phyloP scores from a whole-genome alignment of 257 asterid genomes.

The Solanum tarijense region DNA sequence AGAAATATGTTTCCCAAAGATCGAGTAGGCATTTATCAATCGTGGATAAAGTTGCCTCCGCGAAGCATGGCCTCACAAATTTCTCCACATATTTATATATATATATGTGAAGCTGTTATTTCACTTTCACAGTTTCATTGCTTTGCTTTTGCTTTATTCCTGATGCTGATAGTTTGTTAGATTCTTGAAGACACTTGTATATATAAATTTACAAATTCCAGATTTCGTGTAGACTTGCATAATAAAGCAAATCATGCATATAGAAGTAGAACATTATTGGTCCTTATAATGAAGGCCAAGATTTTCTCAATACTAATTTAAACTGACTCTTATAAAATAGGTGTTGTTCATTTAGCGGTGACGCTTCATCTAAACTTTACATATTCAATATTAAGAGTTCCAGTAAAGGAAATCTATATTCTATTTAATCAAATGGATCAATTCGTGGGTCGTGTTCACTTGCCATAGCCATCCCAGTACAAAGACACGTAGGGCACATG shows the following conservation, averaged over 20 bases:
- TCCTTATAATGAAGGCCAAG: not conserved
- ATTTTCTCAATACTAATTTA: not conserved
- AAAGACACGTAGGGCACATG: slow-evolving; percentile 95
- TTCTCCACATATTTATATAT: not conserved
- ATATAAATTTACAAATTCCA: not conserved
- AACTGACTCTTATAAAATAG: not conserved
- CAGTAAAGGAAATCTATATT: not conserved
- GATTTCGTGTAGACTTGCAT: not conserved
- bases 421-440: slow-evolving; percentile 65
- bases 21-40: not conserved
- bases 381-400: not conserved
- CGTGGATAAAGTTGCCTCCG: not conserved
- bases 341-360: not conserved
- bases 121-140: not conserved
- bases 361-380: not conserved
- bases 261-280: not conserved
- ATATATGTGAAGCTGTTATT: not conserved
- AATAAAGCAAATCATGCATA: not conserved
- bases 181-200: not conserved
- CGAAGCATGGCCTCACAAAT: not conserved
- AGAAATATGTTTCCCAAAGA: not conserved
- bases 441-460: slow-evolving; percentile 92
- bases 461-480: slow-evolving; percentile 98
- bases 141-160: not conserved
- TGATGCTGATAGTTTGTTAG: too few relatives aligned